Evolutionary conservation across 768 basidiomycete genomes (phyloP), one percentile per base, ranked within the genome.

Genomic region (Rhodosporidiobolus odoratus): DNA sequence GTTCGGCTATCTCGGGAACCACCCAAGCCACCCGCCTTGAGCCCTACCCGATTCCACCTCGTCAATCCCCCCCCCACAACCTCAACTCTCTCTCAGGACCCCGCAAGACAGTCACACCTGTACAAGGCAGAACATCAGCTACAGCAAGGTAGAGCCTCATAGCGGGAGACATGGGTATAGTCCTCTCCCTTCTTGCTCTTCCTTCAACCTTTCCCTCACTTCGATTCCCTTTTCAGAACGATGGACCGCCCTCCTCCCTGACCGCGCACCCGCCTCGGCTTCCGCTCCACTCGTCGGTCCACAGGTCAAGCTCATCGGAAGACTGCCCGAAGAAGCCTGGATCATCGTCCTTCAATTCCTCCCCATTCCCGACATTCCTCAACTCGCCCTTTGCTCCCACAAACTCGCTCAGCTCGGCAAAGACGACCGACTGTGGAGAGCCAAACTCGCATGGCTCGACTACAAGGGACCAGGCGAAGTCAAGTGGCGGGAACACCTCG

Each of bases 361-460:
- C 34, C 87, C 92, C 12, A 80, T 98, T 25, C 86, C 89, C 25
- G 92, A 95, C 78, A 78, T 96, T 30, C 87, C 90, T 3, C 83
- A 86, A 0, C 91, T 94, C 75, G 86, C 88, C 9, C 83, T 86
- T 56, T 83, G 83, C 48, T 89, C 84, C 63, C 84, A 86, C 64
- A 85, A 89, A 37, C 83, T 89, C 23, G 83, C 86, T 21, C 81
- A 82, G 4, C 81, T 94, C 34, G 84, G 84, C 4, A 80, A 82
- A n/a, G 86, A 90, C 67, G 92, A 96, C 62, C 80, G 81, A 8
- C 80, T 91, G 13, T 99, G 95, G 95, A 84, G 89, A 76, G 76
- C 77, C 2, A 84, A 89, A 56, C 92, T 90, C 86, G 80, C 79
- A 23, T 84, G 85, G 30, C 83, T 96, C 30, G 66, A 76, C 38